Evolutionary conservation across 176 grass and related monocot genomes (phyloP).

Genomic region (Carex cristatella): DNA sequence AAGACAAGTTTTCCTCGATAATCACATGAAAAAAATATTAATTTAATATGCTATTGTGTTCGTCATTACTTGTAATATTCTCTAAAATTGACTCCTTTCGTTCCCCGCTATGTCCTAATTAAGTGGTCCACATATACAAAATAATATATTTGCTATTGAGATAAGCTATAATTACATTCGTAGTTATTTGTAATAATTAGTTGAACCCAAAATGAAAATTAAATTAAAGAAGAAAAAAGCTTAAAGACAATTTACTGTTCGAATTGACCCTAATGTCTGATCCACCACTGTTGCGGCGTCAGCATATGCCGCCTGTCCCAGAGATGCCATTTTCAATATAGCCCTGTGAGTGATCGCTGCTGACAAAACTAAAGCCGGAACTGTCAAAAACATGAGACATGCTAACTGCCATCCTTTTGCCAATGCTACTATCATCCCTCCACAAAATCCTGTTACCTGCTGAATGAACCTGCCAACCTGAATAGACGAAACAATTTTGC

Average conservation of each 20-base stretch:
- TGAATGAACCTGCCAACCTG: slow-evolving; percentile 62
- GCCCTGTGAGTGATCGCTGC: slow-evolving; percentile 42
- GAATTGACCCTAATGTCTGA: slow-evolving; percentile 59
- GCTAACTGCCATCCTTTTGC: slow-evolving; percentile 56
- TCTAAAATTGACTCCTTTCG: too few species aligned
- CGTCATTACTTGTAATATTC: too few species aligned
- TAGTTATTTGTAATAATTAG: too few species aligned
- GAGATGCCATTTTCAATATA: slow-evolving; percentile 41
- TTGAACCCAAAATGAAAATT: too few species aligned
- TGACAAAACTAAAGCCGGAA: slow-evolving; percentile 45
- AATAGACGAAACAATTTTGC: neutral
- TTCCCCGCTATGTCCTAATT: too few species aligned
- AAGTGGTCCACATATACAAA: too few species aligned
- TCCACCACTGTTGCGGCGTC: slow-evolving; percentile 44
- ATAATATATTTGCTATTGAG: too few species aligned
- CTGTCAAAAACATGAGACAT: slow-evolving; percentile 46
- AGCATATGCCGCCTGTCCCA: slow-evolving; percentile 48
- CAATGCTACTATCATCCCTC: slow-evolving; percentile 54
- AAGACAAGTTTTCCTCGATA: too few species aligned
- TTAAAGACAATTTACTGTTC: slow-evolving; percentile 27
- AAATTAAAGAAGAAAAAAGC: neutral
- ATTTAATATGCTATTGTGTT: too few species aligned
- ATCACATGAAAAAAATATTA: too few species aligned
- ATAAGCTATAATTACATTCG: too few species aligned
- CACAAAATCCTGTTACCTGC: slow-evolving; percentile 35